These are phyloP conservation scores for Flaveria trinervia DNA, from an alignment of 129 eudicot species.

Conservation along the genomic window DNA sequence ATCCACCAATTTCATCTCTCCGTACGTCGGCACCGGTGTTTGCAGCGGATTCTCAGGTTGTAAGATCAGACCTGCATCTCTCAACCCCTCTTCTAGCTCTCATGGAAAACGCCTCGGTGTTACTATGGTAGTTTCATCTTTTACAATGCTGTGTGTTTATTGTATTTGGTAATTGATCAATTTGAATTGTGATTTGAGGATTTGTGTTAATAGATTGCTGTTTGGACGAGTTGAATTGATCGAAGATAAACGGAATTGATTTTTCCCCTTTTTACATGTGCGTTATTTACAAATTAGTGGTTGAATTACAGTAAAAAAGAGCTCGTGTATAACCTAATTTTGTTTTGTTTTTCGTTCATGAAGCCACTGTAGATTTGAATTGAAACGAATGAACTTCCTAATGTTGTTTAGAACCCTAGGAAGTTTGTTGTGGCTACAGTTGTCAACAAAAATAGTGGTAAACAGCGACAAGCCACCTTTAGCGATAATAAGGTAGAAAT, in stretches of 20 bases:
- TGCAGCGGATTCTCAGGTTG: slow-evolving; percentile 53
- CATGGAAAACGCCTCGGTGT: slow-evolving; percentile 64
- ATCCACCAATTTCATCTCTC: slow-evolving; percentile 56
- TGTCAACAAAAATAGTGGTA: too few species aligned
- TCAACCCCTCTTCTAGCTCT: slow-evolving; percentile 43
- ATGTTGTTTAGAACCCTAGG: background rate
- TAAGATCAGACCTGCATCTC: slow-evolving; percentile 57
- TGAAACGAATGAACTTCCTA: slow-evolving; percentile 8
- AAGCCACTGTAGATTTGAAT: background rate
- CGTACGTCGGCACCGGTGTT: slow-evolving; percentile 49
- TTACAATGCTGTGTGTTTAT: background rate
- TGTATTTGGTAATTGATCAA: background rate
- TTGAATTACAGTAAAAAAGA: background rate
- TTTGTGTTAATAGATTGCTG: background rate
- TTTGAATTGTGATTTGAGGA: too few species aligned
- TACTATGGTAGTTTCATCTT: slow-evolving; percentile 60
- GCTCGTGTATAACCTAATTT: background rate
- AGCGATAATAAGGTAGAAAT: too few species aligned
- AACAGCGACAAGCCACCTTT: too few species aligned
- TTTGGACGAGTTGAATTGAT: too few species aligned
- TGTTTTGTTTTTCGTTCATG: background rate
- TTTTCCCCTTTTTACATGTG: too few species aligned
- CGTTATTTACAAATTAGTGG: too few species aligned
- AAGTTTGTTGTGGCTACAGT: too few species aligned
- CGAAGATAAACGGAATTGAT: too few species aligned